Evolutionary conservation across 352 stramenopile species (phyloP), one percentile per base, ranked within the genome.

Genomic region (Pythium sp.): DNA sequence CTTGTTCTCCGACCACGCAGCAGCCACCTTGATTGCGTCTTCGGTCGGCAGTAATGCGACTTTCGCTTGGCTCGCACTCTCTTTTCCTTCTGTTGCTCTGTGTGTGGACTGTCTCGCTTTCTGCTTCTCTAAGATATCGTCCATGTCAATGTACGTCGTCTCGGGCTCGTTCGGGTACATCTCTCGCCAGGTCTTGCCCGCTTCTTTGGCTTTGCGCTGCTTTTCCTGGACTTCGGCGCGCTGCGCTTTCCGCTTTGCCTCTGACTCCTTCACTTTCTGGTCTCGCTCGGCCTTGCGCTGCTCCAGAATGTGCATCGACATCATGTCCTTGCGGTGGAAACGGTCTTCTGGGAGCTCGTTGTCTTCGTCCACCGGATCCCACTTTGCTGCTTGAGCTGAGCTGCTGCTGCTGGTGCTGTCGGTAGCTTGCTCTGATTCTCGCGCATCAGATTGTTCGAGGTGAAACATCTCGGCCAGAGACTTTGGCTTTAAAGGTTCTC

Each of bases 231-330:
- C 79, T 46, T 92, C 76, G 0, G 70, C 59, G 20, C 85, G 79
- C 55, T 77, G 70, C 9, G 64, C 30, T 32, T 75, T 78, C 4
- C 80, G 79, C 49, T 91, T 90, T 5, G 49, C 66, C 22, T 91
- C 77, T 0, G 81, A 71, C 46, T 93, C 82, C 20, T 89, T 76
- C 5, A 71, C 71, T 28, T 91, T 92, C 67, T 91, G 76, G 43
- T 80, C 78, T 12, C 78, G 77, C 58, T 93, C 87, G 47, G 74
- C 38, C 38, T 76, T 76, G 36, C 82, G 76, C 67, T 93, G 84
- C 66, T 94, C 87, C 28, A 94, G 72, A 74, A 91, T 91, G 63
- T 92, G 86, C 85, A 94, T 93, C 14, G 87, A 94, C 79, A 94
- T 82, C 83, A 94, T 91, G 67, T 94, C 84, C 53, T 87, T 86